Evolutionary conservation across 2,329 filamentous ascomycete genomes (phyloP), one percentile per base, ranked within the genome.

Genomic region (Botryotinia narcissicola): DNA sequence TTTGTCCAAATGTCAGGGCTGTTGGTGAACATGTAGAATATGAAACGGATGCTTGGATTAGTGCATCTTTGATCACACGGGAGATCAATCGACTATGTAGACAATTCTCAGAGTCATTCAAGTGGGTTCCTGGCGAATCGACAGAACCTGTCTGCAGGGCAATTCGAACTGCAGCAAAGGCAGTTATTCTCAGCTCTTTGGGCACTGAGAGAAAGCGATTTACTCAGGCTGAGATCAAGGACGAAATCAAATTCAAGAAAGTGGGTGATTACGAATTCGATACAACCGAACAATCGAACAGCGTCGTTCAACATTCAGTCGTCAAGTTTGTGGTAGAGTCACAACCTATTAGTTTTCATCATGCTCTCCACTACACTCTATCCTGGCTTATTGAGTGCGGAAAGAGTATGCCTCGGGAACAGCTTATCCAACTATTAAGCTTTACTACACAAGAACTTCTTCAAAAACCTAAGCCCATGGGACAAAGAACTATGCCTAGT

Each of bases 41-140:
- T 80, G 96, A 99, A 83, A 97, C 95, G 2, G 97, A 99, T 83
- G 93, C 94, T 32, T 99, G 96, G 96, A 98, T 99, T 71, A 97
- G 93, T 73, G 95, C 96, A 5, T 97, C 95, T 10, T 87, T 98
- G 69, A 93, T 99, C 73, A 98, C 96, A 68, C 89, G 95, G 69
- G 95, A 99, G 81, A 95, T 99, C 81, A 98, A 98, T 81, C 90
- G 93, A 71, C 88, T 98, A 54, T 97, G 95, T 80, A 88, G 95
- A 75, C 92, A 96, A 79, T 92, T 98, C 73, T 91, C 94, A 0
- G 93, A 97, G 78, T 91, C 96, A 0, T 99, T 97, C 85, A 89
- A 90, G 68, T 88, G 91, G 80, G 87, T 87, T 60, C 86, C 87
- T 46, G 86, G 87, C n/a, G 87, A 91, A 62, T 90, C 94, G 75